Base-by-base conservation (phyloP, 177 flowering plant species). In the Vitis hybrid region DNA sequence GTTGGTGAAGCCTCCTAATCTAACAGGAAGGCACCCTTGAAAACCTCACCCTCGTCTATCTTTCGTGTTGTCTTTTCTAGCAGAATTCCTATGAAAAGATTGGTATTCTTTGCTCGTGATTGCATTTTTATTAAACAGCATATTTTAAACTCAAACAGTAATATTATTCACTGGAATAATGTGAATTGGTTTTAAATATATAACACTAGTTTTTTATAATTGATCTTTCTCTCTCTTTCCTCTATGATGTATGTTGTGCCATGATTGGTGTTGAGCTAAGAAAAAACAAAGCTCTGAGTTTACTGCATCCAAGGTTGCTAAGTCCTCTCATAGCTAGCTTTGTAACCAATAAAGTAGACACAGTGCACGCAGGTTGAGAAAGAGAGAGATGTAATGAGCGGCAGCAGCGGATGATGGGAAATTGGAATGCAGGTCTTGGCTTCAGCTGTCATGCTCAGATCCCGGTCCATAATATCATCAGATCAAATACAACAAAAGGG, bases 1-100 rank as follows among this genome's bases (percentile, higher is more conserved):
- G 65, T 64, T 64, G 61, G 11, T 67, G 51, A 56, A 18, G 59
- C 52, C 70, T 60, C 75, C 52, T 60, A 66, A 64, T 61, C 29
- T 9, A 45, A 56, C 29, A 56, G 68, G 64, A 58, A 49, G 26
- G 26, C 26, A 16, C 63, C 33, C 56, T 29, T 61, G 33, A 18
- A 55, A 55, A 69, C 58, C 61, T 68, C 50, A 68, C 50, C 53
- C 29, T 3, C 53, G 9, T 49, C 66, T 11, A 49, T 19, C 66
- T 18, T 10, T 2, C 51, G 29, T 26, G 29, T 26, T 26, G 29
- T 26, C 65, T 10, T 62, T 45, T 45, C 65, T 9, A 45, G 10
- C 13, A 9, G 13, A n/a, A 15, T 26, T 16, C 56, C 16, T 15
- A 10, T 16, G 10, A 57, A 51, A 14, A 10, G 15, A 18, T 2